Evolutionary conservation across 1,284 basidiomycete genomes (phyloP).

Genomic region (Moniliophthora roreri): DNA sequence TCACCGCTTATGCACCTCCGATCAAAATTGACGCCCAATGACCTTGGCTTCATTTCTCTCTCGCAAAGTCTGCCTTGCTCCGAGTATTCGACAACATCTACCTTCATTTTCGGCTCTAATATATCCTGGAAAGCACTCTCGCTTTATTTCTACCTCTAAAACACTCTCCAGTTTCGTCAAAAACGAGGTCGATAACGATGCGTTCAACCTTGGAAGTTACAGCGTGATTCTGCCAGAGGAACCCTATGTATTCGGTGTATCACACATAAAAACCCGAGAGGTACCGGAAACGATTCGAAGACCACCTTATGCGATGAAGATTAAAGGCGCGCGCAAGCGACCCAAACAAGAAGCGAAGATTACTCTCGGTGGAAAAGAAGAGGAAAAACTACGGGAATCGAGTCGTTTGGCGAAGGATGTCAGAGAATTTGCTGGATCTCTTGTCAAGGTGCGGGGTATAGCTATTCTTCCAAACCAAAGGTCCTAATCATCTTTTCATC

Average conservation of each 20-base stretch:
- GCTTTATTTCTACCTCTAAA: background rate
- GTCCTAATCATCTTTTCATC: slow-evolving; percentile 22
- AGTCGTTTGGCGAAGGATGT: slow-evolving; percentile 63
- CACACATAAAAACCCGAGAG: slow-evolving; percentile 54
- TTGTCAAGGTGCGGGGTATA: slow-evolving; percentile 51
- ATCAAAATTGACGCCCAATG: no score
- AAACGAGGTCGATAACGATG: background rate
- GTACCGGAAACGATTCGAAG: slow-evolving; percentile 62
- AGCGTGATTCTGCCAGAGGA: slow-evolving; percentile 66
- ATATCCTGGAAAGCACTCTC: no score
- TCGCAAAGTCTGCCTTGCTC: no score
- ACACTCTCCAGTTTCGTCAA: background rate
- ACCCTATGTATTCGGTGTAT: slow-evolving; percentile 62
- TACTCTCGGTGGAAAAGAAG: slow-evolving; percentile 55
- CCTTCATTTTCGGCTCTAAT: no score
- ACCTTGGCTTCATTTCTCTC: no score
- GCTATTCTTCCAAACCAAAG: slow-evolving; percentile 19
- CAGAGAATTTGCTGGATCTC: slow-evolving; percentile 52
- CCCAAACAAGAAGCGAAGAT: slow-evolving; percentile 39
- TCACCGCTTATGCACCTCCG: no score
- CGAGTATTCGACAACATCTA: no score
- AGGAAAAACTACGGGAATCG: slow-evolving; percentile 56
- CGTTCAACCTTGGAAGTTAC: slow-evolving; percentile 44
- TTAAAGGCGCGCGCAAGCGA: slow-evolving; percentile 12
- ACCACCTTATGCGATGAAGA: slow-evolving; percentile 58